Base-by-base conservation (phyloP, 208 protist species). In the Phytomonas sp. region DNA sequence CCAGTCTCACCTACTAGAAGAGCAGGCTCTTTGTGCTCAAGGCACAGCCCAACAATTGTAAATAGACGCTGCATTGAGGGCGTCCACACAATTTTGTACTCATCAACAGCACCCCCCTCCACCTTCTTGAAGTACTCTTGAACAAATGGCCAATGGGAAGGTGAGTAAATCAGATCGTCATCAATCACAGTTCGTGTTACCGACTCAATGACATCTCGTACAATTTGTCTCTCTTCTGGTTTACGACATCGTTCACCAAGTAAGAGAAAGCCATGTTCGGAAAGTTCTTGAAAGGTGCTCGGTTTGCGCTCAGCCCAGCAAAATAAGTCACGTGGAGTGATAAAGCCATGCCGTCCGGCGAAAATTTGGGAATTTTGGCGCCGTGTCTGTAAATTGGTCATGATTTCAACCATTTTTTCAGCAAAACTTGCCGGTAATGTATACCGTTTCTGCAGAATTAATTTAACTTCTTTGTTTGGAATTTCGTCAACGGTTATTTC, bases 281-380 rank as follows among this genome's bases (percentile, higher is more conserved):
- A 98, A 3, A 99, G 87, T 75, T 96, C 85, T 67, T 98, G 83
- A 68, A 98, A 97, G 17, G 89, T 96, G 15, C 62, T 40, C 9
- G 95, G 90, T 28, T 83, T 69, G 29, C 99, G 84, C 66, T 98
- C 93, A 0, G 98, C 99, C 99, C 99, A 99, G n/a, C 98, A 88
- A 86, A 99, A 99, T 8, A 99, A 77, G 81, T 99, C 99, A 66
- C 99, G 91, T 23, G 99, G 93, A 17, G 99, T 99, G 53, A 99
- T 99, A 76, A 99, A 99, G 26, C 97, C 98, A 75, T 98, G 89
- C 68, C 98, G 96, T 28, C 99, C 99, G 15, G 97, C 97, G 84
- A 99, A 99, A 51, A 99, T 89, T 66, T 97, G 88, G n/a, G 95
- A 97, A 77, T 78, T 82, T 73, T 96, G 91, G 37, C 95, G 89